Conservation (phyloP, 306 rosid genomes). For the Malus sylvestris region DNA sequence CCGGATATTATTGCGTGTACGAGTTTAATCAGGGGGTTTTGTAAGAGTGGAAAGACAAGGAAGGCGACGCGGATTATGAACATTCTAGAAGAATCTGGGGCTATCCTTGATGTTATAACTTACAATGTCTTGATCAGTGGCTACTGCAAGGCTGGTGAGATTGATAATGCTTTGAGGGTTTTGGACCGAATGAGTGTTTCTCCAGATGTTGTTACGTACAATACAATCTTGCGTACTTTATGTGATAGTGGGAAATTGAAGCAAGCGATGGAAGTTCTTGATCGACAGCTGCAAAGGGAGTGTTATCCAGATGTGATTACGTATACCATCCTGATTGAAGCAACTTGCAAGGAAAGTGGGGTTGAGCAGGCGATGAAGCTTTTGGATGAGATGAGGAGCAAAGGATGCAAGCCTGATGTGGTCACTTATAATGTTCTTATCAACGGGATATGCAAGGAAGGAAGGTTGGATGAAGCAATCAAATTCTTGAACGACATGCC, state of each 20-base stretch:
- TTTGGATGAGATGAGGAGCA: constrained; percentile 74
- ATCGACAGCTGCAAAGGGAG: constrained; percentile 55
- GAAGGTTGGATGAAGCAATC: constrained; percentile 80
- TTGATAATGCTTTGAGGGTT: constrained; percentile 59
- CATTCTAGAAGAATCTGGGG: constrained; percentile 70
- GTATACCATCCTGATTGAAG: constrained; percentile 85
- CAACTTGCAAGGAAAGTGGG: constrained; percentile 81
- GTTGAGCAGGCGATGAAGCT: constrained; percentile 85
- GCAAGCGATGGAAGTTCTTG: constrained; percentile 90
- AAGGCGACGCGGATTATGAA: constrained; percentile 69
- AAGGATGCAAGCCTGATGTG: constrained; percentile 88
- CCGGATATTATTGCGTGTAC: constrained; percentile 81
- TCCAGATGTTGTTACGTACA: constrained; percentile 84
- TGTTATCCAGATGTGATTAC: constrained; percentile 95
- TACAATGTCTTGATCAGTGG: constrained; percentile 86
- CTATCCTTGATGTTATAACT: constrained; percentile 71
- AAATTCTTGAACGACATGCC: constrained; percentile 53
- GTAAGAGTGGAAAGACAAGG: constrained; percentile 53
- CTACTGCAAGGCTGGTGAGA: constrained; percentile 78
- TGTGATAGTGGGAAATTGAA: constrained; percentile 75
- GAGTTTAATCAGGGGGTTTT: constrained; percentile 71
- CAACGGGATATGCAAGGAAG: constrained; percentile 89
- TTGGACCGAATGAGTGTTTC: constrained; percentile 79
- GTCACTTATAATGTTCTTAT: constrained; percentile 87
- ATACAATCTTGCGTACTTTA: constrained; percentile 69